Conservation (phyloP, 257 asterid genomes). For the Rubia yunnanensis region DNA sequence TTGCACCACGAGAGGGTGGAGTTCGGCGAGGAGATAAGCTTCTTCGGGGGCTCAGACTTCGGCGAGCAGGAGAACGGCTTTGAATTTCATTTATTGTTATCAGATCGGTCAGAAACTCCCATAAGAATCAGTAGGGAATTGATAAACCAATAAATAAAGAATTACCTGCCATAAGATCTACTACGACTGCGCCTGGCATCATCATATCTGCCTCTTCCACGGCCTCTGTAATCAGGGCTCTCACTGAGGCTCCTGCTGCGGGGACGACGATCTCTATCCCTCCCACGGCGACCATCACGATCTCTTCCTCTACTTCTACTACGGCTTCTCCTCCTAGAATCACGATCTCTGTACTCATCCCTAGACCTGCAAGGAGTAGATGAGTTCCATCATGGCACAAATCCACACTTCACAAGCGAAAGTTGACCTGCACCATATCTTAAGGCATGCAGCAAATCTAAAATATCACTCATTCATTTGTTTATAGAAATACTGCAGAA, state of each 20-base stretch:
- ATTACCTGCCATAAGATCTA: slow-evolving; percentile 68
- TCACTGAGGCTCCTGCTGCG: slow-evolving; percentile 56
- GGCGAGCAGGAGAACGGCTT: slow-evolving; percentile 77
- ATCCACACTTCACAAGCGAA: neutral
- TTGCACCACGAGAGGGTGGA: slow-evolving; percentile 49
- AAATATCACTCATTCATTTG: neutral
- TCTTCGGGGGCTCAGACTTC: slow-evolving; percentile 63
- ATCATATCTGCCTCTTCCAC: slow-evolving; percentile 67
- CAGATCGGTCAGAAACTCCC: neutral
- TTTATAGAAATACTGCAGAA: neutral
- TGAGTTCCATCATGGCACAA: neutral
- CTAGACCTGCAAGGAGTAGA: slow-evolving; percentile 22
- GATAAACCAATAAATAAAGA: neutral
- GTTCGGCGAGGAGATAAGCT: slow-evolving; percentile 58
- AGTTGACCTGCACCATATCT: neutral
- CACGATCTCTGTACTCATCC: slow-evolving; percentile 56
- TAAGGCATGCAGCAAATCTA: neutral
- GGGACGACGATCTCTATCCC: slow-evolving; percentile 46
- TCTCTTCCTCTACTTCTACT: slow-evolving; percentile 73
- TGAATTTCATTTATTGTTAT: neutral
- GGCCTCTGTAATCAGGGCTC: slow-evolving; percentile 62
- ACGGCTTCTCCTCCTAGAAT: slow-evolving; percentile 60
- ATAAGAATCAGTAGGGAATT: neutral
- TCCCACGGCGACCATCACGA: slow-evolving; percentile 57
- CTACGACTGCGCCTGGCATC: slow-evolving; percentile 67